Percentiles rank a stretch among this genome's conserved stretches.
Conservation (phyloP, 1,284 basidiomycete genomes). For the Irpex sp. region DNA sequence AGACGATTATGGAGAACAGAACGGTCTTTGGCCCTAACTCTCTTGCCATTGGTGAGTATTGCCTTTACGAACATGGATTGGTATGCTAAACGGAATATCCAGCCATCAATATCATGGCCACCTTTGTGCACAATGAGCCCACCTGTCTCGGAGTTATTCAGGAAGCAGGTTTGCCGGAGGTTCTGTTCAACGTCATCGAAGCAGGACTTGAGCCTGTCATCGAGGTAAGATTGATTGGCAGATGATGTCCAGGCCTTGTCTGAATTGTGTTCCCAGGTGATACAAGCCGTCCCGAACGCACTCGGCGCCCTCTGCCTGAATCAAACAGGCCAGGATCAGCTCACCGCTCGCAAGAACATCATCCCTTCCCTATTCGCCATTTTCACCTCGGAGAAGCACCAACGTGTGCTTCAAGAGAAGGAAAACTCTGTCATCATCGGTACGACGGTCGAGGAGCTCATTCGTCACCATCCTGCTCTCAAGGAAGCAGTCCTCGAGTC, state of each 20-base stretch:
- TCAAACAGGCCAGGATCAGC: constrained; percentile 81
- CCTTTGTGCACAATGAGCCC: constrained; percentile 98
- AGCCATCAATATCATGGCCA: constrained; percentile 97
- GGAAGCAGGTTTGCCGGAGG: constrained; percentile 87
- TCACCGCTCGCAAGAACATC: constrained; percentile 73
- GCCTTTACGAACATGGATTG: constrained; percentile 12
- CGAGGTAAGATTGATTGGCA: constrained; percentile 55
- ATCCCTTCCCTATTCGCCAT: constrained; percentile 84
- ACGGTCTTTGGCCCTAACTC: constrained; percentile 85
- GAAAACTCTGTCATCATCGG: constrained; percentile 91
- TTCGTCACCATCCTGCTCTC: constrained; percentile 91
- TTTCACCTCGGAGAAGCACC: constrained; percentile 83
- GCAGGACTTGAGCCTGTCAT: constrained; percentile 82
- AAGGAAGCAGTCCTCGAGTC: constrained; percentile 79
- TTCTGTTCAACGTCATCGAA: constrained; percentile 86
- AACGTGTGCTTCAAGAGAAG: constrained; percentile 88
- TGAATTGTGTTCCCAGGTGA: constrained; percentile 50
- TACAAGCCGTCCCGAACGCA: constrained; percentile 93
- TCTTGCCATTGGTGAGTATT: constrained; percentile 66
- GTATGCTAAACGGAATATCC: constrained; percentile 1
- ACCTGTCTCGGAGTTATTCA: constrained; percentile 92
- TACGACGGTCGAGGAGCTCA: constrained; percentile 89
- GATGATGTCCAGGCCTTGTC: neutral
- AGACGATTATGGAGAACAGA: constrained; percentile 84
- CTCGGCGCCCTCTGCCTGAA: constrained; percentile 97